Percentiles rank a stretch among this genome's conserved stretches.
Evolutionary conservation across 805 yeast genomes (phyloP).

Genomic region (Cyberlindnera euphorbiae): DNA sequence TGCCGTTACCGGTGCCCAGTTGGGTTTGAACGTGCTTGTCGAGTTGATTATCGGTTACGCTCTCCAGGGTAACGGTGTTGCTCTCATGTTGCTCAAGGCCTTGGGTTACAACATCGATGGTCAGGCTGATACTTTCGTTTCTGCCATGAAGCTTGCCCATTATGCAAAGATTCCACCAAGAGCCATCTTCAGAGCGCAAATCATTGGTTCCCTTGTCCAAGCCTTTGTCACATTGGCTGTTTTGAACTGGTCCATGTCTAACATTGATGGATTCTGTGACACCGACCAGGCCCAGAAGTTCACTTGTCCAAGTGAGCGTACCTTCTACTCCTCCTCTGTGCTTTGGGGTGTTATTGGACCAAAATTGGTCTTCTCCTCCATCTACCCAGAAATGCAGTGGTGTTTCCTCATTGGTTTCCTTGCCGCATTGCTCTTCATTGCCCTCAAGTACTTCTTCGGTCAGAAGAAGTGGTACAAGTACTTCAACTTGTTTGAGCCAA

Average conservation of each 20-base stretch:
- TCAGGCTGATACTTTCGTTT: slow-evolving; percentile 58
- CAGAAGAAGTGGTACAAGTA: slow-evolving; percentile 6
- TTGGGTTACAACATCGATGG: slow-evolving; percentile 56
- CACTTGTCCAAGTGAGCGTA: slow-evolving; percentile 34
- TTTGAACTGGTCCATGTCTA: slow-evolving; percentile 32
- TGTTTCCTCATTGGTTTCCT: slow-evolving; percentile 56
- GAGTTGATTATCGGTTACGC: slow-evolving; percentile 56
- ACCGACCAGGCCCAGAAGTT: slow-evolving; percentile 35
- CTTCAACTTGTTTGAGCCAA: slow-evolving; percentile 37
- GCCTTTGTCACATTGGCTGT: slow-evolving; percentile 27
- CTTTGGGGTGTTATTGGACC: slow-evolving; percentile 57
- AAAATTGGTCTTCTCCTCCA: slow-evolving; percentile 46
- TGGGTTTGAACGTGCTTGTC: slow-evolving; percentile 49
- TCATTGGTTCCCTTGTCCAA: slow-evolving; percentile 31
- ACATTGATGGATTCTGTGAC: slow-evolving; percentile 32
- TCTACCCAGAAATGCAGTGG: slow-evolving; percentile 60
- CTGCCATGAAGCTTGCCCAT: slow-evolving; percentile 39
- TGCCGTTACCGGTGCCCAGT: slow-evolving; percentile 43
- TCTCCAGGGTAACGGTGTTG: slow-evolving; percentile 44
- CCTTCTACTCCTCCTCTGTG: slow-evolving; percentile 37
- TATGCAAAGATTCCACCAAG: slow-evolving; percentile 56
- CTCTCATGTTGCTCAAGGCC: slow-evolving; percentile 46
- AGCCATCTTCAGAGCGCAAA: slow-evolving; percentile 47
- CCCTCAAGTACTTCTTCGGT: slow-evolving; percentile 24
- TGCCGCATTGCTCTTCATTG: slow-evolving; percentile 29